Conservation (phyloP, 1,284 basidiomycete genomes). For the Dichomitus squalens region DNA sequence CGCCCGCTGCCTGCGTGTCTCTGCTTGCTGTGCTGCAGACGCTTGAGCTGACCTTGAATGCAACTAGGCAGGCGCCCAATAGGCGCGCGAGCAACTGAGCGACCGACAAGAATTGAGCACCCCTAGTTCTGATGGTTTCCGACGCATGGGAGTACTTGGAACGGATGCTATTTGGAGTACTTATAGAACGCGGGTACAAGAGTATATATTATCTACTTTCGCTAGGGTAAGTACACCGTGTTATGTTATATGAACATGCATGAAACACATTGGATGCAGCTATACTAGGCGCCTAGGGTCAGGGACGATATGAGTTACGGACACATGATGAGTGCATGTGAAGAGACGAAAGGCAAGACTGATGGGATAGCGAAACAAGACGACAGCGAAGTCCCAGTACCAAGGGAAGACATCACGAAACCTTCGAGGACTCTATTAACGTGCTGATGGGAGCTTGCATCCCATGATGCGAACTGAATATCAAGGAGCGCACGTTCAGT, state of each 20-base stretch:
- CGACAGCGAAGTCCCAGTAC: constrained; percentile 1
- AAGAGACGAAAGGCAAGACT: background rate
- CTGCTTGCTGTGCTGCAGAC: too few relatives aligned
- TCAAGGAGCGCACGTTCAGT: constrained; percentile 9
- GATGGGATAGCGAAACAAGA: background rate
- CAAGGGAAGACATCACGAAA: background rate
- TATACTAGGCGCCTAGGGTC: background rate
- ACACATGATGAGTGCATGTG: background rate
- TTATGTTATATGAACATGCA: constrained; percentile 18
- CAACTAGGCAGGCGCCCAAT: too few relatives aligned
- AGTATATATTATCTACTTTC: constrained; percentile 18
- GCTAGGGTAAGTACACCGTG: constrained; percentile 22
- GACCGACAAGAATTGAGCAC: too few relatives aligned
- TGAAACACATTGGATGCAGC: background rate
- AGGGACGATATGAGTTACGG: background rate
- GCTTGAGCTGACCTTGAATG: too few relatives aligned
- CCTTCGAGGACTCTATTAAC: constrained; percentile 9
- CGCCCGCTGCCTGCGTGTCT: too few relatives aligned
- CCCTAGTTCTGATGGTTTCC: too few relatives aligned
- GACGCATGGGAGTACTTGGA: too few relatives aligned
- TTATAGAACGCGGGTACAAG: too few relatives aligned
- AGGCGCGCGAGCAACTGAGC: too few relatives aligned
- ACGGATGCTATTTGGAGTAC: too few relatives aligned
- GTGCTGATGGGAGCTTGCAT: constrained; percentile 40
- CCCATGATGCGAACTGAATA: constrained; percentile 47